A percentile compares a stretch with the other conserved stretches of the same genome.
Evolutionary conservation across 257 asterid species (phyloP).

Genomic region (Solanum sitiens): DNA sequence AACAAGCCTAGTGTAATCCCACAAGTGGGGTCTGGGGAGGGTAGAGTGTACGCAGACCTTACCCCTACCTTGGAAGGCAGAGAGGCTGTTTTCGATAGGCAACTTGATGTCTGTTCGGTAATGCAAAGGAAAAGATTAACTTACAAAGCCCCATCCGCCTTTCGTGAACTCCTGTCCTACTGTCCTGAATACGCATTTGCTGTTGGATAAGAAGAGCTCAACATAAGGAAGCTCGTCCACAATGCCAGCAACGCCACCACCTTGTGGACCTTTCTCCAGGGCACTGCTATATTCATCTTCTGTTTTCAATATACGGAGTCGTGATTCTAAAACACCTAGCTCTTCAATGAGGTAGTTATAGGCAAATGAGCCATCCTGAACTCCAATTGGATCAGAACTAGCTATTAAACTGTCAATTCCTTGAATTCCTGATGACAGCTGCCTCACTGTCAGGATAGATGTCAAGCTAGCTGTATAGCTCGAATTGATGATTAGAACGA

Average conservation of each 20-base stretch:
- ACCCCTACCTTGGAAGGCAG: neutral
- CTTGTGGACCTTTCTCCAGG: conserved; percentile 51
- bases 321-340: conserved; percentile 48
- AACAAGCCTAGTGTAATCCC: neutral
- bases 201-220: conserved; percentile 57
- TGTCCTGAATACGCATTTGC: conserved; percentile 50
- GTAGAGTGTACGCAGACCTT: neutral
- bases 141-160: conserved; percentile 96
- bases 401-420: conserved; percentile 71
- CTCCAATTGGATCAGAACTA: conserved; percentile 67
- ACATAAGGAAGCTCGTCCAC: conserved; percentile 91
- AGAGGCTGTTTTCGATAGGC: neutral
- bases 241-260: conserved; percentile 85
- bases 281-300: conserved; percentile 44
- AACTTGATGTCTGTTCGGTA: neutral
- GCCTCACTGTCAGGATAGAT: conserved; percentile 88
- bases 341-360: conserved; percentile 59
- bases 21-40: neutral
- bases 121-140: conserved; percentile 9
- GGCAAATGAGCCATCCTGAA: conserved; percentile 88
- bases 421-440: conserved; percentile 58
- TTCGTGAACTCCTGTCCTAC: conserved; percentile 87
- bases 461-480: conserved; percentile 99
- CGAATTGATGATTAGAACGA: conserved; percentile 85
- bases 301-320: conserved; percentile 49